A percentile compares a stretch with the other conserved stretches of the same genome.
Conservation (phyloP, 148 eudicot genomes). For the Rhododendron ovatum region DNA sequence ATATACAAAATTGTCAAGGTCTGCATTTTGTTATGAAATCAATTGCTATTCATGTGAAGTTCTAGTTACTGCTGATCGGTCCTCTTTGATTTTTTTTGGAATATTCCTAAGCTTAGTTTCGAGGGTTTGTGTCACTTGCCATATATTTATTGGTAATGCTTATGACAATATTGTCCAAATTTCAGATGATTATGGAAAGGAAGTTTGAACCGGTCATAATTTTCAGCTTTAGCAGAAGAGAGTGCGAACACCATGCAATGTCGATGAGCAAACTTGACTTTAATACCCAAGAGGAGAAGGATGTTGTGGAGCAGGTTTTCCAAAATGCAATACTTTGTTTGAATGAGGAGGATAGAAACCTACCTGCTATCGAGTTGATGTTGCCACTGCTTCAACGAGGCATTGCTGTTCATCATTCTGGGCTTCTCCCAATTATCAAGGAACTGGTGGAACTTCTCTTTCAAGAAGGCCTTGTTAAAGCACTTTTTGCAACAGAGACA, state of each 20-base stretch:
- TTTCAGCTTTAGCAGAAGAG: constrained; percentile 97
- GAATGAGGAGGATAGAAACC: constrained; percentile 84
- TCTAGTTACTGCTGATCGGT: neutral
- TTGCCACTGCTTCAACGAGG: constrained; percentile 94
- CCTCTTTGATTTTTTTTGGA: neutral
- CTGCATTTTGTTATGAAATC: neutral
- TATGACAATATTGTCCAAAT: neutral
- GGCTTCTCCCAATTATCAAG: constrained; percentile 90
- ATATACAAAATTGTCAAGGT: constrained; percentile 98
- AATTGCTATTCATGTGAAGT: neutral
- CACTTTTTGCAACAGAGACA: constrained; percentile 97
- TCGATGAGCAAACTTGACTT: constrained; percentile 96
- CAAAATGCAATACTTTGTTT: constrained; percentile 74
- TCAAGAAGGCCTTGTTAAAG: constrained; percentile 98
- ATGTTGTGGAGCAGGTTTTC: constrained; percentile 83
- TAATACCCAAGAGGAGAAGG: constrained; percentile 82
- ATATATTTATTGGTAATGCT: neutral
- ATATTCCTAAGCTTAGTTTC: neutral
- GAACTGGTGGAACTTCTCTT: constrained; percentile 96
- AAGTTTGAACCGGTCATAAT: constrained; percentile 97
- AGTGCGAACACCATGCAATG: constrained; percentile 99
- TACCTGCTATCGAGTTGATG: constrained; percentile 95
- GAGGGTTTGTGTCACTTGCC: too few species aligned
- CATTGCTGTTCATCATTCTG: constrained; percentile 99
- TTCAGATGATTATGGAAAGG: constrained; percentile 98